Base-by-base conservation (phyloP, 805 yeast species). In the Myxozyma nipponensis region DNA sequence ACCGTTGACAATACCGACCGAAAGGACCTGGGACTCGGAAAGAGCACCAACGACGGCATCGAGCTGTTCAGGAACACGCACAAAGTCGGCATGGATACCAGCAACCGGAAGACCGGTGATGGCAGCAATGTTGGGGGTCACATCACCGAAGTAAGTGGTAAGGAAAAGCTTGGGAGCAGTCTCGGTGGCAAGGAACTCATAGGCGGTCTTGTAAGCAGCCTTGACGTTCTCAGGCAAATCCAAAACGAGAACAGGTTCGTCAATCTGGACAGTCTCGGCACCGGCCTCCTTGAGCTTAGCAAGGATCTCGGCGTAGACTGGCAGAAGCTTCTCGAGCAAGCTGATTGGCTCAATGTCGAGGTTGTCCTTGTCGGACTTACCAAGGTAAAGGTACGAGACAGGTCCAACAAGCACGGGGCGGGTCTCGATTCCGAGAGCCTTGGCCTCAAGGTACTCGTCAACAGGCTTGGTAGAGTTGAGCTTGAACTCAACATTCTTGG, bases 311-410 rank as follows among this genome's bases (percentile, higher is more conserved):
- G 82, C 82, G 81, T 93, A 93, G 61, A 87, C 93, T 62, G 98
- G 98, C 66, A 93, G 75, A 66, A 93, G 71, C 80, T 91, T 87
- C 71, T 83, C 85, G 68, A 93, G 81, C 56, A 93, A 79, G 58
- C 91, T 73, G 70, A 93, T 83, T 74, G 97, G 97, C 72, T 87
- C 93, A 70, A 91, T 79, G 72, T 89, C 98, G 63, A 86, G 78
- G 59, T 96, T 88, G 77, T 90, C 98, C 78, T 90, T 91, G 79
- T 93, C 98, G 66, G 97, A 85, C 83, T 93, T 93, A 80, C 98
- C 98, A 69, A 93, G 81, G 80, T 73, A 81, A 63, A 93, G 77
- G 85, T 79, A 93, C 58, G 98, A 90, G 62, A 93, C 88, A 60
- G 98, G 98, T 75, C 98, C 98, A 57, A 93, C 78, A 50, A 93